phyloP scores from a whole-genome alignment of 1,284 basidiomycete genomes.

The Marasmius tenuissimus region DNA sequence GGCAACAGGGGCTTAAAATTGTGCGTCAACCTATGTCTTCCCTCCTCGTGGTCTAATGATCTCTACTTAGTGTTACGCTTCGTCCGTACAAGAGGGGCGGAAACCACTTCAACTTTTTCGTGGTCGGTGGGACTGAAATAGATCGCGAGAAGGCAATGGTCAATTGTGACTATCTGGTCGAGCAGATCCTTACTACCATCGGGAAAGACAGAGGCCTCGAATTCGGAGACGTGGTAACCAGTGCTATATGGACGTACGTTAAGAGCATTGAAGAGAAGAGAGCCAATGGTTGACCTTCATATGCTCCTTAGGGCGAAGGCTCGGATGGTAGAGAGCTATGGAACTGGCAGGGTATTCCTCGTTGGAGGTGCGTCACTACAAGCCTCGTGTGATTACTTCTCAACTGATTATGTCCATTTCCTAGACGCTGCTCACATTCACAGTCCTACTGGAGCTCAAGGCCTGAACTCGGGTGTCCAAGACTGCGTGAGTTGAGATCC shows the following conservation, averaged over 20 bases:
- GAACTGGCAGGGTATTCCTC: constrained; percentile 14
- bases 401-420: background rate
- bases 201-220: background rate
- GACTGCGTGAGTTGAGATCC: constrained; percentile 25
- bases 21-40: background rate
- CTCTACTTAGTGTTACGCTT: background rate
- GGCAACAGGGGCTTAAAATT: background rate
- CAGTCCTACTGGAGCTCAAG: constrained; percentile 31
- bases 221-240: background rate
- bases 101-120: background rate
- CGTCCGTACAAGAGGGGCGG: background rate
- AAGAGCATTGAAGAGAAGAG: background rate
- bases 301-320: background rate
- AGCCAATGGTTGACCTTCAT: background rate
- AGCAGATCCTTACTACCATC: background rate
- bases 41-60: background rate
- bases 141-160: background rate
- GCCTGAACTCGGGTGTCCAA: constrained; percentile 33
- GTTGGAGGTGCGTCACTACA: constrained; percentile 10
- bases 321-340: constrained; percentile 4
- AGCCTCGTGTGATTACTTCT: background rate
- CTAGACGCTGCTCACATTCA: constrained; percentile 31
- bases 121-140: background rate
- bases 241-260: background rate
- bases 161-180: background rate